Conservation (phyloP, 495 filamentous ascomycete species). For the Letharia lupina region DNA sequence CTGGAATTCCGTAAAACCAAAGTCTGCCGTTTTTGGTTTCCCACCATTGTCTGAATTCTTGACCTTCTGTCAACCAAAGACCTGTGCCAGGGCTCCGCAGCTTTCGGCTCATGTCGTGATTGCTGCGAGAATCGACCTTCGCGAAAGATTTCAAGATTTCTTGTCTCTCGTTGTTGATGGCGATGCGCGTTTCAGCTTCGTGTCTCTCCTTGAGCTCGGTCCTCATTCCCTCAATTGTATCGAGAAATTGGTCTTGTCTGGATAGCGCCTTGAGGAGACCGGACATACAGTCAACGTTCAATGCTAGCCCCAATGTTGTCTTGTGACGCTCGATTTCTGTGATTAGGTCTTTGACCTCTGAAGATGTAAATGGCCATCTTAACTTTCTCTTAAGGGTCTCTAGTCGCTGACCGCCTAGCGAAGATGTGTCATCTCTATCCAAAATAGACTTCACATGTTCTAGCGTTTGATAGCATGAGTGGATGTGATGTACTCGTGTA, state of each 20-base stretch:
- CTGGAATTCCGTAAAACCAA: constrained; percentile 37
- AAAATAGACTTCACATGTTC: constrained; percentile 17
- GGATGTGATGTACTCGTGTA: constrained; percentile 22
- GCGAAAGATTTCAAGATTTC: constrained; percentile 29
- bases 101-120: constrained; percentile 27
- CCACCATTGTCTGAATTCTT: constrained; percentile 30
- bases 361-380: constrained; percentile 24
- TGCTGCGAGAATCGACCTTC: constrained; percentile 23
- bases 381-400: constrained; percentile 11
- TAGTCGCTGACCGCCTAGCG: not conserved
- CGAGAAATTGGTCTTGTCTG: constrained; percentile 12
- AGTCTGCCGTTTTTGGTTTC: constrained; percentile 21
- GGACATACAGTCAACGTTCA: constrained; percentile 28
- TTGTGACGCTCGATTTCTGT: constrained; percentile 30
- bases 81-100: constrained; percentile 33
- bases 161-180: constrained; percentile 22
- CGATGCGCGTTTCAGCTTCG: constrained; percentile 24
- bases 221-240: constrained; percentile 11
- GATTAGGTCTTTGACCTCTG: constrained; percentile 26
- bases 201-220: constrained; percentile 14
- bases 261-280: constrained; percentile 22
- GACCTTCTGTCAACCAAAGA: constrained; percentile 30
- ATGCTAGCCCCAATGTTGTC: constrained; percentile 27
- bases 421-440: constrained; percentile 5
- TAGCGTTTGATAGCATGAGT: constrained; percentile 22